A percentile compares a stretch with the other conserved stretches of the same genome.
Evolutionary conservation across 371 early-diverging fungal species (phyloP).

Genomic region (Mortierella sp.): DNA sequence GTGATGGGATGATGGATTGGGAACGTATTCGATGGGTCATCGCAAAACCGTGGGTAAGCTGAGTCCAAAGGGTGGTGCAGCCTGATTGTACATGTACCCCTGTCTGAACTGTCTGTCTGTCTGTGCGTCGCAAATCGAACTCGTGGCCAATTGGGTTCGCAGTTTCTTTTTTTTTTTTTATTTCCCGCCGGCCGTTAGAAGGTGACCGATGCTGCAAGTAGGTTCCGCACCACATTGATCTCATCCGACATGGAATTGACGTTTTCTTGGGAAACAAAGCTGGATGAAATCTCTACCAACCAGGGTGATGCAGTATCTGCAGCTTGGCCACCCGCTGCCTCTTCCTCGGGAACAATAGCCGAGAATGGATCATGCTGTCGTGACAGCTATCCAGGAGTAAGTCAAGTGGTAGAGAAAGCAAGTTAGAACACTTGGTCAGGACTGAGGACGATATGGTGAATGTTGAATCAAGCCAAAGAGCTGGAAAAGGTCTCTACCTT

Average conservation of each 20-base stretch:
- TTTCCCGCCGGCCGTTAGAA: conserved; percentile 5
- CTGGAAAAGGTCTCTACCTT: no score
- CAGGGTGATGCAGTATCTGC: conserved; percentile 37
- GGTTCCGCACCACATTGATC: conserved; percentile 40
- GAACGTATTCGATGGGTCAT: no score
- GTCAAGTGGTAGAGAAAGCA: background rate
- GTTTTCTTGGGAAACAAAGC: conserved; percentile 52
- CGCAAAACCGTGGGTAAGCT: no score
- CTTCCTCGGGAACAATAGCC: conserved; percentile 29
- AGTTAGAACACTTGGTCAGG: background rate
- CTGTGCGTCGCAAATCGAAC: background rate
- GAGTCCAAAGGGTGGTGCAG: no score
- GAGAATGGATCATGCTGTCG: conserved; percentile 48
- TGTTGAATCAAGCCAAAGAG: no score
- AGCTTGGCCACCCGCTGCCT: conserved; percentile 10
- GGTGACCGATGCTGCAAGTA: conserved; percentile 39
- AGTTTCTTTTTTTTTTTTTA: conserved; percentile 1
- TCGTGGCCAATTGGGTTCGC: background rate
- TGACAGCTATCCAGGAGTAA: conserved; percentile 37
- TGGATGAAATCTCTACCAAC: conserved; percentile 49
- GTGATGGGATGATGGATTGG: no score
- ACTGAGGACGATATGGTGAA: no score
- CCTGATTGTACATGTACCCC: no score
- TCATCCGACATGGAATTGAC: conserved; percentile 53
- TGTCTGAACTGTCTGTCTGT: background rate